phyloP scores from a whole-genome alignment of 495 filamentous ascomycete species.

The Podospora sp. region DNA sequence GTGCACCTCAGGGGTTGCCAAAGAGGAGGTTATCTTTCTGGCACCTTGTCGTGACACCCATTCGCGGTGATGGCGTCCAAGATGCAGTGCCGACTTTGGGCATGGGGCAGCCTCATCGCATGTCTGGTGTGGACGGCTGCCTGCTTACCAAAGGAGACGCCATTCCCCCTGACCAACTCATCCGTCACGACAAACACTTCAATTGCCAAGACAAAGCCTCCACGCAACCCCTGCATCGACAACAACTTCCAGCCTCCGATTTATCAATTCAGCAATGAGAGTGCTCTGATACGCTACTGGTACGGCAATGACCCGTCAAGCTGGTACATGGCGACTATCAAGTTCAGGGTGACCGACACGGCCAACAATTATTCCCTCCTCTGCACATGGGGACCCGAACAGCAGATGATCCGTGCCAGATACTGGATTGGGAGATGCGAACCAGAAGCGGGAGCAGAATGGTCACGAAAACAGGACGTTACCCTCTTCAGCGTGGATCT shows the following conservation, averaged over 20 bases:
- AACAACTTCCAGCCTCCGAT: background rate
- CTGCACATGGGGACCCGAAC: conserved; percentile 4
- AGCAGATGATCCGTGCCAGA: background rate
- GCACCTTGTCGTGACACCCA: no score
- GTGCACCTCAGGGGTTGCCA: no score
- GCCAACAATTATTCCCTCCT: conserved; percentile 1
- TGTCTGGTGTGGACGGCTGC: no score
- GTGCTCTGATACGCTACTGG: background rate
- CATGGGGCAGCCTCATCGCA: no score
- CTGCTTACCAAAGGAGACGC: no score
- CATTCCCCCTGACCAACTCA: no score
- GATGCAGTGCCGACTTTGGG: no score
- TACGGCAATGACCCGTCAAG: background rate
- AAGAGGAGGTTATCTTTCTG: no score
- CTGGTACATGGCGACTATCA: background rate
- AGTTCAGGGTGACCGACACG: background rate
- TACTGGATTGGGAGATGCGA: background rate
- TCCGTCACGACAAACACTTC: no score
- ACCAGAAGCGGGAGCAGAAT: background rate
- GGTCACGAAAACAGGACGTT: background rate
- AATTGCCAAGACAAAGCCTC: no score
- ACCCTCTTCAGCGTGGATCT: background rate
- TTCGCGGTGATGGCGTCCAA: no score
- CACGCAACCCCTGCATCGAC: background rate
- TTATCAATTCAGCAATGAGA: background rate